Evolutionary conservation across 2,329 filamentous ascomycete species (phyloP).

Genomic region (Aspergillus sp.): DNA sequence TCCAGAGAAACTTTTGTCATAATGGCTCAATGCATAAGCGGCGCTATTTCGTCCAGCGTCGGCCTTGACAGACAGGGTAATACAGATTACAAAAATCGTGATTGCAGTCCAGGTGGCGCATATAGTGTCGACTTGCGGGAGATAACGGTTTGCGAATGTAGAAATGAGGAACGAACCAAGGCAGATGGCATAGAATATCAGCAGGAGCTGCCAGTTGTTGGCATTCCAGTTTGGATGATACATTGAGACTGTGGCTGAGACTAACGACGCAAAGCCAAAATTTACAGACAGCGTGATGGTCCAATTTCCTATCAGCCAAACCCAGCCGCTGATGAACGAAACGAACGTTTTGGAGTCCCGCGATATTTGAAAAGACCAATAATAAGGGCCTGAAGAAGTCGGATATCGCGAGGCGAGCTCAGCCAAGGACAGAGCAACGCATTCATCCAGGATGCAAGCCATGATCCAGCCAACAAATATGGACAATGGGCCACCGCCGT

Average conservation of each 20-base stretch:
- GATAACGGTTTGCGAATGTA: constrained; percentile 60
- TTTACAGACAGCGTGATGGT: constrained; percentile 51
- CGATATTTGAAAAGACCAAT: constrained; percentile 50
- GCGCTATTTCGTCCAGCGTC: constrained; percentile 50
- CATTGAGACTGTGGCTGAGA: constrained; percentile 49
- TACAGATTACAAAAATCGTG: constrained; percentile 54
- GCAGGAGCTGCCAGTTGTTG: constrained; percentile 61
- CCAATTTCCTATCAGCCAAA: constrained; percentile 51
- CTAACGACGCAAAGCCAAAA: constrained; percentile 52
- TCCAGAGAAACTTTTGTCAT: constrained; percentile 53
- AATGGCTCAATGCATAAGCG: constrained; percentile 51
- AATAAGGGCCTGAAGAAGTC: constrained; percentile 50
- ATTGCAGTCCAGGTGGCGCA: constrained; percentile 53
- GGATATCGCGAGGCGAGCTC: constrained; percentile 51
- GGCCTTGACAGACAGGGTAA: constrained; percentile 52
- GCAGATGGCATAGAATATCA: constrained; percentile 68
- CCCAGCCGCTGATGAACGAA: constrained; percentile 52
- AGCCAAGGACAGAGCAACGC: constrained; percentile 47
- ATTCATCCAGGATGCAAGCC: constrained; percentile 50
- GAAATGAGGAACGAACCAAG: constrained; percentile 62
- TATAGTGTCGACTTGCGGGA: constrained; percentile 59
- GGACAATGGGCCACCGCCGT: constrained; percentile 47
- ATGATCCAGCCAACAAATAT: constrained; percentile 57
- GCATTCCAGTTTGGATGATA: constrained; percentile 51
- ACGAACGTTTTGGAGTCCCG: constrained; percentile 40